Base-by-base conservation (phyloP, 202 grass and related monocot genomes). In the Alloteropsis angusta region DNA sequence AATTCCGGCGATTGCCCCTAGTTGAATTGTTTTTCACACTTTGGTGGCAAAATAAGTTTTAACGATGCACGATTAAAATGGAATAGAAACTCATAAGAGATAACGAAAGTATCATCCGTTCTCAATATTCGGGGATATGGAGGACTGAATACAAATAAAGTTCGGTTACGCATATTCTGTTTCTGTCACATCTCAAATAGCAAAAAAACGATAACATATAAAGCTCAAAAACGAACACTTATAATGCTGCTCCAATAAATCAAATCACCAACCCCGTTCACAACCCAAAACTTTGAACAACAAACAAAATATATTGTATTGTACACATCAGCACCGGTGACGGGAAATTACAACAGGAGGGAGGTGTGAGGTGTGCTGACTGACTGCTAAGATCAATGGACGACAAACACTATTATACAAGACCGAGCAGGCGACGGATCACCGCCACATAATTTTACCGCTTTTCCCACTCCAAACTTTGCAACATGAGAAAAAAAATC, bases 311-410 rank as follows among this genome's bases (percentile, higher is more conserved):
- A 81, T 50, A 75, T n/a, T n/a, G n/a, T 64, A 82, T 81, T 72
- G 77, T 72, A 81, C 82, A 81, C 48, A 81, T 59, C 83, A 88
- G 65, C 71, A 72, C 18, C 63, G 71, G 41, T 58, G 64, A 34
- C 25, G 42, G 28, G 22, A 75, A 61, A 62, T 80, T 88, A 84
- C 85, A 88, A 66, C 25, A 56, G 44, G 22, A 43, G 35, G 41
- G 37, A 76, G 55, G 30, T 65, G 74, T 65, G 35, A 34, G 15
- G 15, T 34, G 26, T 49, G 45, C 45, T 71, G 9, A 35, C 75
- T 66, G 22, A 26, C 30, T 65, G 32, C 58, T 36, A 72, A 21
- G 17, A 45, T 68, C 69, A 72, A 58, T 44, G 60, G 21, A 30
- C 7, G 28, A 76, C 42, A 76, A 21, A 46, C 45, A 41, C 77